Evolutionary conservation across 2,329 filamentous ascomycete species (phyloP).

Genomic region (Aspergillus sp.): DNA sequence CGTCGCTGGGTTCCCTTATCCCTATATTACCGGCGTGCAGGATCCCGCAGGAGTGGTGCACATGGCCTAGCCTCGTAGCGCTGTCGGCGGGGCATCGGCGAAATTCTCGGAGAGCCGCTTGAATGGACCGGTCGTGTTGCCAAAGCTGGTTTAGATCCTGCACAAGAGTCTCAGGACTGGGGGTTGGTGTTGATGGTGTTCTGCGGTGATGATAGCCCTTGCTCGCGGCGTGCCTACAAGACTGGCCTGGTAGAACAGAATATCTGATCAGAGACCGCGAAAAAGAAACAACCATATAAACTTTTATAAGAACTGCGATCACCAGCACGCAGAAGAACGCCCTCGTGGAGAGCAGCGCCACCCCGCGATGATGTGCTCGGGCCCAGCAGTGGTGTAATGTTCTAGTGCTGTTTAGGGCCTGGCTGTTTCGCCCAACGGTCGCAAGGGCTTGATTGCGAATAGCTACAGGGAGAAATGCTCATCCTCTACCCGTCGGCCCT

Average conservation of each 20-base stretch:
- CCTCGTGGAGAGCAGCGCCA: neutral
- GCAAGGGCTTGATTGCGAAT: constrained; percentile 10
- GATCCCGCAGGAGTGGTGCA: neutral
- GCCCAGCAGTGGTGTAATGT: constrained; percentile 20
- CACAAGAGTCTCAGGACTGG: too few relatives aligned
- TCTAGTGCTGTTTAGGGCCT: constrained; percentile 4
- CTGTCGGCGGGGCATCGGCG: constrained; percentile 24
- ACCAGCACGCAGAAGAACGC: too few relatives aligned
- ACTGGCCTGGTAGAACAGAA: neutral
- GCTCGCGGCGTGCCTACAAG: too few relatives aligned
- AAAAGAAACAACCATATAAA: neutral
- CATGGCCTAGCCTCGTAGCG: constrained; percentile 4
- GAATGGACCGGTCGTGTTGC: neutral
- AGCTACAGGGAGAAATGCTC: constrained; percentile 7
- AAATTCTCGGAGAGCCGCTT: constrained; percentile 24
- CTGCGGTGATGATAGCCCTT: too few relatives aligned
- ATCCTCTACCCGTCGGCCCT: neutral
- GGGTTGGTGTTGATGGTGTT: too few relatives aligned
- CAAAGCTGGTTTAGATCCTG: constrained; percentile 1
- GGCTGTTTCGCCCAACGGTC: neutral
- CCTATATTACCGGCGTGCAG: neutral
- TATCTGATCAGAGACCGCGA: neutral
- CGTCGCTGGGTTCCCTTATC: too few relatives aligned
- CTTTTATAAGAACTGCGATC: neutral
- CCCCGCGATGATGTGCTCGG: constrained; percentile 25